Percentiles rank a stretch among this genome's conserved stretches.
These are phyloP conservation scores for Cryphonectria carpinicola DNA, from an alignment of 2,329 filamentous ascomycete genomes.

Conservation along the genomic window DNA sequence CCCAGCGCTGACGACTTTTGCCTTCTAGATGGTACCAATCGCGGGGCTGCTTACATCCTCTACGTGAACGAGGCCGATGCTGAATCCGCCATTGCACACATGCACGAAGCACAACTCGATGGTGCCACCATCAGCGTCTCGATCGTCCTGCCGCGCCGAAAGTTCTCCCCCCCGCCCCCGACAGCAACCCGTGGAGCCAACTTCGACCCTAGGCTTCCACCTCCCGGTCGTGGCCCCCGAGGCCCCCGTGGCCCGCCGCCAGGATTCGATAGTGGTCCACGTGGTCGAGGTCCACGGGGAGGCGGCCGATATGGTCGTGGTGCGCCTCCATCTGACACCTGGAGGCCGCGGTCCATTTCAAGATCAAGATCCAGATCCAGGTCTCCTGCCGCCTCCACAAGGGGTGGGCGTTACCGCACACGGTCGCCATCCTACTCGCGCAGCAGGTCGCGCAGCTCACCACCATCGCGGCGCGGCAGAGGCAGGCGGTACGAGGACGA, in stretches of 20 bases:
- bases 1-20: not conserved
- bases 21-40: conserved; percentile 69
- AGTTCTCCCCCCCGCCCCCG: conserved; percentile 80
- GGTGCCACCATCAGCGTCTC: conserved; percentile 82
- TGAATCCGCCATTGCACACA: conserved; percentile 87
- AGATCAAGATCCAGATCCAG: conserved; percentile 49
- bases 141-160: conserved; percentile 82
- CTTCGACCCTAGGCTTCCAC: conserved; percentile 58
- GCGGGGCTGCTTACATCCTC: conserved; percentile 91
- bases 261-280: conserved; percentile 40
- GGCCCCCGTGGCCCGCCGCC: conserved; percentile 39
- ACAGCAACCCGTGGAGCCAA: conserved; percentile 66
- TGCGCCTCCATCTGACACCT: conserved; percentile 53
- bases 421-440: conserved; percentile 45
- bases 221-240: conserved; percentile 35
- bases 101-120: conserved; percentile 97
- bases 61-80: conserved; percentile 78
- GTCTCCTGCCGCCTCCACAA: conserved; percentile 41
- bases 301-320: conserved; percentile 43
- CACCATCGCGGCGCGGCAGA: conserved; percentile 39
- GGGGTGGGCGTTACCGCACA: conserved; percentile 47
- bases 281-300: conserved; percentile 40
- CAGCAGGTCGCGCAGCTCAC: conserved; percentile 35
- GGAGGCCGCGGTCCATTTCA: conserved; percentile 64
- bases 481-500: conserved; percentile 40